These are phyloP conservation scores for Osmanthus fragrans DNA, from an alignment of 257 asterid genomes.

Conservation along the genomic window DNA sequence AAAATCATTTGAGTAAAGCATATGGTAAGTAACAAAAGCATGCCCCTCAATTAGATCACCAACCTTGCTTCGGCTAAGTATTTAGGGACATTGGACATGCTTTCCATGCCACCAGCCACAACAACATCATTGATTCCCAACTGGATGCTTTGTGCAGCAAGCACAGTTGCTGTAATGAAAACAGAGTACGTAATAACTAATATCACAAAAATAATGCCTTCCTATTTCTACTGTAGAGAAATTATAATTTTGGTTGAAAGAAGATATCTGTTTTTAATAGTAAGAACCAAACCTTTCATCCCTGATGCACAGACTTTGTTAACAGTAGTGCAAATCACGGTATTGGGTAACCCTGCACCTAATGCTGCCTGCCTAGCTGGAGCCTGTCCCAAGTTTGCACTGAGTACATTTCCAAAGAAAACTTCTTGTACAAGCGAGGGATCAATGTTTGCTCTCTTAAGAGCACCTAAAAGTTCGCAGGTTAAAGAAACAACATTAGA, in stretches of 20 bases:
- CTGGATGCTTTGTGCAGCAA: constrained; percentile 90
- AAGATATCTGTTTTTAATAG: not conserved
- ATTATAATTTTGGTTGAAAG: not conserved
- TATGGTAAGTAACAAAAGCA: not conserved
- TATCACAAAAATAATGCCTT: constrained; percentile 8
- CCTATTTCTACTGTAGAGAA: not conserved
- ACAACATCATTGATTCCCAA: constrained; percentile 91
- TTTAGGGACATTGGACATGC: constrained; percentile 96
- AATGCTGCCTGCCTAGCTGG: constrained; percentile 98
- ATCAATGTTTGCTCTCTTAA: constrained; percentile 83
- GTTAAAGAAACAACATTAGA: constrained; percentile 9
- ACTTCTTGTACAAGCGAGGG: constrained; percentile 93
- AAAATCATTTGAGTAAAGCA: constrained; percentile 4
- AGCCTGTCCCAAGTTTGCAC: constrained; percentile 98
- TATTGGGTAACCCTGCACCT: constrained; percentile 90
- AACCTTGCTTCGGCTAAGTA: constrained; percentile 93
- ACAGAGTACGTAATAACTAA: constrained; percentile 12
- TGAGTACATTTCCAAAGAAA: constrained; percentile 88
- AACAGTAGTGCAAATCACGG: constrained; percentile 84
- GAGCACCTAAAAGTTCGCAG: constrained; percentile 65
- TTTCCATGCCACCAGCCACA: constrained; percentile 99
- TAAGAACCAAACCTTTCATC: constrained; percentile 71
- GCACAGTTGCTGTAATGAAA: constrained; percentile 74
- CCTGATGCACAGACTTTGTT: constrained; percentile 99
- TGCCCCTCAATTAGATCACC: constrained; percentile 24